Evolutionary conservation across 2,329 filamentous ascomycete species (phyloP).

Genomic region (Colletotrichum somersetense): DNA sequence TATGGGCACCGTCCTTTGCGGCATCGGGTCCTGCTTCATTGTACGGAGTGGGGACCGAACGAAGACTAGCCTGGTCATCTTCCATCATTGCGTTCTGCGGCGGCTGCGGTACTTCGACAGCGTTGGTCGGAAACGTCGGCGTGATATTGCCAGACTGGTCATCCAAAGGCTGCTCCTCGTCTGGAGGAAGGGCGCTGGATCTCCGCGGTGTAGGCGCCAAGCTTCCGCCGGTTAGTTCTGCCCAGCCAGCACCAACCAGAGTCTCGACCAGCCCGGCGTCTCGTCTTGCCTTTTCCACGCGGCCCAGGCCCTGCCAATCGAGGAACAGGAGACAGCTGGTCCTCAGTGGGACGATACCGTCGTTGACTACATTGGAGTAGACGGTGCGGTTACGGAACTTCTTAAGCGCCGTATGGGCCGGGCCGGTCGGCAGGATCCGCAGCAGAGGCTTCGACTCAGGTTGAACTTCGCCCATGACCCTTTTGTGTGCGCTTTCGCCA

Average conservation of each 20-base stretch:
- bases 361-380: slow-evolving; percentile 97
- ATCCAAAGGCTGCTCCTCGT: slow-evolving; percentile 40
- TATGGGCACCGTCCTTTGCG: slow-evolving; percentile 47
- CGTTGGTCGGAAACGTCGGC: slow-evolving; percentile 50
- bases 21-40: slow-evolving; percentile 45
- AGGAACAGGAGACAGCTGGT: slow-evolving; percentile 97
- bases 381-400: slow-evolving; percentile 92
- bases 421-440: slow-evolving; percentile 89
- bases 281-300: slow-evolving; percentile 92
- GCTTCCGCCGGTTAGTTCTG: slow-evolving; percentile 85
- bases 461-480: slow-evolving; percentile 70
- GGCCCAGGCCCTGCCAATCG: slow-evolving; percentile 93
- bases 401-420: slow-evolving; percentile 86
- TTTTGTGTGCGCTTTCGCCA: slow-evolving; percentile 74
- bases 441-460: slow-evolving; percentile 90
- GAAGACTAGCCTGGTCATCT: slow-evolving; percentile 72
- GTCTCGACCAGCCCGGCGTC: slow-evolving; percentile 94
- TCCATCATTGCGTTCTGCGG: slow-evolving; percentile 73
- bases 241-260: slow-evolving; percentile 93
- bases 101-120: slow-evolving; percentile 78
- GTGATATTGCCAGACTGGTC: slow-evolving; percentile 39
- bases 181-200: slow-evolving; percentile 57
- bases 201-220: slow-evolving; percentile 60
- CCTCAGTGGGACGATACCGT: slow-evolving; percentile 93
- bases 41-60: slow-evolving; percentile 56